A percentile compares a stretch with the other conserved stretches of the same genome.
phyloP scores from a whole-genome alignment of 768 basidiomycete species.

The Boletus huronensis region DNA sequence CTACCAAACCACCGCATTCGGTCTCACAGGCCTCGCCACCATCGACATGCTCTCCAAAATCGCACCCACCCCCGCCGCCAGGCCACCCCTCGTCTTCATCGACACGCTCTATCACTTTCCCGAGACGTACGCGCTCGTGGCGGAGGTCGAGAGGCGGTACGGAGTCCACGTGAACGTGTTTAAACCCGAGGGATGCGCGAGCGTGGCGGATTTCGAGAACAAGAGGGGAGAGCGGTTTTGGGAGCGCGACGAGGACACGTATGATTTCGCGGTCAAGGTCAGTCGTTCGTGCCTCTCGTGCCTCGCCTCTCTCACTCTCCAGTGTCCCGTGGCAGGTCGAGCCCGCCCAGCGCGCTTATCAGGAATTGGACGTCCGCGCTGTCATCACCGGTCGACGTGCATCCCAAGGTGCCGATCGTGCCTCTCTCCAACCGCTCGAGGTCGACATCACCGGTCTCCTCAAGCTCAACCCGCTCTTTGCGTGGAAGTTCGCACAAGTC shows the following conservation, averaged over 20 bases:
- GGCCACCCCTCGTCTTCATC: constrained; percentile 87
- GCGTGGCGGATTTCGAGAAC: constrained; percentile 69
- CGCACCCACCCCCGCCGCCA: constrained; percentile 42
- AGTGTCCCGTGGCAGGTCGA: constrained; percentile 67
- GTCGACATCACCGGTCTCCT: constrained; percentile 85
- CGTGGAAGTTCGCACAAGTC: constrained; percentile 82
- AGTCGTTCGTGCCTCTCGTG: constrained; percentile 12
- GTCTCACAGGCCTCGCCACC: constrained; percentile 89
- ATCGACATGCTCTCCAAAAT: constrained; percentile 93
- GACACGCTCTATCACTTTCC: constrained; percentile 96
- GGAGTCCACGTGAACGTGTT: constrained; percentile 70
- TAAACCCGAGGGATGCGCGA: constrained; percentile 69
- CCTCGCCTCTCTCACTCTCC: not conserved
- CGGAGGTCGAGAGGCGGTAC: constrained; percentile 76
- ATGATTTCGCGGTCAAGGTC: constrained; percentile 93
- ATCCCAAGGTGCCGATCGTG: constrained; percentile 90
- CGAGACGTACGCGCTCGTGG: constrained; percentile 87
- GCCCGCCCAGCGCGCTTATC: constrained; percentile 86
- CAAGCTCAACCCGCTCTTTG: constrained; percentile 91
- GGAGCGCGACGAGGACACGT: constrained; percentile 82
- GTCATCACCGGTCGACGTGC: constrained; percentile 95
- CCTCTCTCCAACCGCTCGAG: constrained; percentile 79
- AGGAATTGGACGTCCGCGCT: constrained; percentile 69
- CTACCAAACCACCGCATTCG: constrained; percentile 95
- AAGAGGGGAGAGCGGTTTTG: constrained; percentile 80